phyloP scores from a whole-genome alignment of 495 filamentous ascomycete genomes.

The Talaromyces wortmannii region DNA sequence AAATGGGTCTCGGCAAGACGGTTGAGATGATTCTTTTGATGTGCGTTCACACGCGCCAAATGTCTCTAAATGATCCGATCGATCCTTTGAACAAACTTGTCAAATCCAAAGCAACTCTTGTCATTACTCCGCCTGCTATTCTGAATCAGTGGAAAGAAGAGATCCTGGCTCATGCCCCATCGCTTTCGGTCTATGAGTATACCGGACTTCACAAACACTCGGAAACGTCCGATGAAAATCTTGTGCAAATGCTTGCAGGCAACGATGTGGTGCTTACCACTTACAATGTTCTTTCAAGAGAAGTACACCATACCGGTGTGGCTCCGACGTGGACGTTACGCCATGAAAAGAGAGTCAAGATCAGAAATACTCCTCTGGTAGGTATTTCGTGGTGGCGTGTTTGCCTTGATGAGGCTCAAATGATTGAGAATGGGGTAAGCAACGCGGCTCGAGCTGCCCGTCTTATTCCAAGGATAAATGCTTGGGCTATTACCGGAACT shows the following conservation, averaged over 20 bases:
- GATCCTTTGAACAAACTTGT: constrained; percentile 19
- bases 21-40: constrained; percentile 81
- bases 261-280: constrained; percentile 84
- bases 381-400: constrained; percentile 86
- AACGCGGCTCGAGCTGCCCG: constrained; percentile 75
- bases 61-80: constrained; percentile 9
- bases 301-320: constrained; percentile 68
- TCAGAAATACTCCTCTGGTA: constrained; percentile 66
- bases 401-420: constrained; percentile 92
- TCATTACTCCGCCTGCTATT: constrained; percentile 78
- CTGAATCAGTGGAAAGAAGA: constrained; percentile 85
- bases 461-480: constrained; percentile 72
- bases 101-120: constrained; percentile 61
- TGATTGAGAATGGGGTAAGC: constrained; percentile 83
- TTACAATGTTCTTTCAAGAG: constrained; percentile 67
- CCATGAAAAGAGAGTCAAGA: constrained; percentile 56
- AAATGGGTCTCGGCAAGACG: constrained; percentile 96
- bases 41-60: constrained; percentile 45
- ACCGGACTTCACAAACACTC: constrained; percentile 37
- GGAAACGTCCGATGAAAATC: constrained; percentile 27
- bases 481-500: constrained; percentile 92
- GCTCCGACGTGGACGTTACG: constrained; percentile 61
- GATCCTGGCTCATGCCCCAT: constrained; percentile 59
- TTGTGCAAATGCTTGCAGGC: constrained; percentile 40
- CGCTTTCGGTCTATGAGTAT: constrained; percentile 47